A percentile compares a stretch with the other conserved stretches of the same genome.
Evolutionary conservation across 176 grass and related monocot species (phyloP).

Genomic region (Chloris gayana): DNA sequence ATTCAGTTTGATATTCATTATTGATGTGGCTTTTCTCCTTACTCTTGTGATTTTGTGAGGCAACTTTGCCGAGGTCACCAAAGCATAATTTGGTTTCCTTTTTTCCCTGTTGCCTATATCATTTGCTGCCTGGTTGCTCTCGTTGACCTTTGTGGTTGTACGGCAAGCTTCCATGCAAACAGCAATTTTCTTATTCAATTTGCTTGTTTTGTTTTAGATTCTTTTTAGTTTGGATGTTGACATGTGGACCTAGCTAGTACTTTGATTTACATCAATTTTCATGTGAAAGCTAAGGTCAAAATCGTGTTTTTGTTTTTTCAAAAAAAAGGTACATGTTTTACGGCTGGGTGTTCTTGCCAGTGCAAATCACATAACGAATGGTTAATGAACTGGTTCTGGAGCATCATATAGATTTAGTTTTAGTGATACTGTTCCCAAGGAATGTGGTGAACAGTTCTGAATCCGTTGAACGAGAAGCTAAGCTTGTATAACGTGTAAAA

Average conservation of each 20-base stretch:
- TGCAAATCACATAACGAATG: too few species aligned
- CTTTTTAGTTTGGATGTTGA: background rate
- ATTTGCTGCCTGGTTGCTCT: conserved; percentile 34
- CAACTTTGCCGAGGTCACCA: conserved; percentile 78
- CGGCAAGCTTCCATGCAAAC: conserved; percentile 36
- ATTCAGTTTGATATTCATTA: too few species aligned
- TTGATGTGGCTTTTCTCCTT: too few species aligned
- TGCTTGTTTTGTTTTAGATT: background rate
- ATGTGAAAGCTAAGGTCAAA: background rate
- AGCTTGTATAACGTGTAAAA: background rate
- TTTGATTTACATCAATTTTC: too few species aligned
- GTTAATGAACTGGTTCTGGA: too few species aligned
- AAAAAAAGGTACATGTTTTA: too few species aligned
- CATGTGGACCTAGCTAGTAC: too few species aligned
- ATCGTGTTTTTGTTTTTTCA: too few species aligned
- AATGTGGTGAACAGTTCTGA: background rate
- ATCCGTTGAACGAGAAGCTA: background rate
- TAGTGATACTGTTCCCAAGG: too few species aligned
- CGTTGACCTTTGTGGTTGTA: conserved; percentile 23
- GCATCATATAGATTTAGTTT: too few species aligned
- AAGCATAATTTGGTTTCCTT: conserved; percentile 60
- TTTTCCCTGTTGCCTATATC: conserved; percentile 84
- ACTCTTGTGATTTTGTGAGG: background rate
- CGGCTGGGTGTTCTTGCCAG: too few species aligned
- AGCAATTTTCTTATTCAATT: background rate